These are phyloP conservation scores for Starmerella stellata DNA, from an alignment of 805 yeast species.

Conservation along the genomic window DNA sequence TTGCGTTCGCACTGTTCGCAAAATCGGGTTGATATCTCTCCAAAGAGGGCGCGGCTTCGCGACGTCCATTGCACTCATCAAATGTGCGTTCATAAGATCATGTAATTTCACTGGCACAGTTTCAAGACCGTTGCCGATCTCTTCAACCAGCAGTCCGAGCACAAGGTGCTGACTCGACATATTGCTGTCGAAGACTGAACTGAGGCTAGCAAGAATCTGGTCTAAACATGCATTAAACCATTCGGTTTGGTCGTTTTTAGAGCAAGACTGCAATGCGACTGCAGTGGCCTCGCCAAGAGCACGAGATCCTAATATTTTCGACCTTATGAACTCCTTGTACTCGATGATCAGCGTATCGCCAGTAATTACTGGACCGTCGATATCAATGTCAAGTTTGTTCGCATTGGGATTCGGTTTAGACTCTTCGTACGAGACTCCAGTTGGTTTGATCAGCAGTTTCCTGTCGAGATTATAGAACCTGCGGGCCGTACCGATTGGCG, in stretches of 20 bases:
- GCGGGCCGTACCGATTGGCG: conserved; percentile 89
- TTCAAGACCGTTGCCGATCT: conserved; percentile 26
- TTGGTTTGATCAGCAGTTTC: conserved; percentile 56
- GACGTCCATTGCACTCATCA: conserved; percentile 9
- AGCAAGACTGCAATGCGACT: background rate
- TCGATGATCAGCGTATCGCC: conserved; percentile 87
- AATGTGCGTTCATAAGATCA: conserved; percentile 1
- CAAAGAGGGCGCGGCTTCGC: conserved; percentile 21
- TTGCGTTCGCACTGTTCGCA: conserved; percentile 70
- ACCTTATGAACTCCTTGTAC: conserved; percentile 48
- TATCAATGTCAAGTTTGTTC: conserved; percentile 37
- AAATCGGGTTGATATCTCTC: conserved; percentile 71
- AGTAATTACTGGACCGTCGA: conserved; percentile 77
- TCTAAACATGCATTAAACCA: too few species aligned
- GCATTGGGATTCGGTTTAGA: conserved; percentile 10
- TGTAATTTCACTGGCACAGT: conserved; percentile 1
- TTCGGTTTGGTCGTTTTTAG: background rate
- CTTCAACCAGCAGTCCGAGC: conserved; percentile 50
- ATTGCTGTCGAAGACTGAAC: conserved; percentile 31
- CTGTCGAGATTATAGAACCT: conserved; percentile 72
- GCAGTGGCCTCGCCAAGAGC: conserved; percentile 45
- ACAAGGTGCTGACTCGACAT: conserved; percentile 70
- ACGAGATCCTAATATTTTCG: conserved; percentile 55
- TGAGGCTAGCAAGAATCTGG: background rate
- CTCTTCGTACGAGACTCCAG: conserved; percentile 32